Base-by-base conservation (phyloP, 306 rosid genomes). In the Psophocarpus tetragonolobus region DNA sequence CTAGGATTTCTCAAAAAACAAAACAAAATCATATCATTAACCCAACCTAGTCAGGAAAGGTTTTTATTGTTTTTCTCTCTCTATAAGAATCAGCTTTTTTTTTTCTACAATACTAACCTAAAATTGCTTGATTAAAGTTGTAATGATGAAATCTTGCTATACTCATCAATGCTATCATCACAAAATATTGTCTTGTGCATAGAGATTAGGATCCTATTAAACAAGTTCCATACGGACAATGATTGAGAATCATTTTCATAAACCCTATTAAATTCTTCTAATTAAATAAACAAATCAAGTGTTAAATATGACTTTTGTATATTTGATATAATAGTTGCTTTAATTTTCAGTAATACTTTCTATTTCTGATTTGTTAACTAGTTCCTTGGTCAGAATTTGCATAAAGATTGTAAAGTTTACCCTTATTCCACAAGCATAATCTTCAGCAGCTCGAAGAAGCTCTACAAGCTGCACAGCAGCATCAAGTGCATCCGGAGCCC, bases 401-500 rank as follows among this genome's bases (percentile, higher is more conserved):
- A 6, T 66, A 39, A 20, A 65, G 50, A 36, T 35, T 65, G 4
- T 84, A 83, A 60, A 77, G 76, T 87, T 87, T 86, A 92, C 97
- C 94, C 92, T 86, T 60, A 92, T 89, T 62, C 97, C 97, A 82
- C 88, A 81, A 42, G 96, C 96, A 85, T 89, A 92, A 76, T 92
- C 97, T 87, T 92, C 97, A 64, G 97, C 97, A 86, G 97, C 96
- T 61, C 96, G 93, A 80, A 92, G 97, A 29, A 92, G 97, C 62
- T 90, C 96, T 81, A 92, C 97, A 71, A 92, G 96, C 81, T 92
- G 97, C 33, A 90, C 96, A 62, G 96, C 92, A 30, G 97, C 97
- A 87, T 92, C 97, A 45, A 92, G 97, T 66, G 97, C 97, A 87
- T 92, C 97, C 1, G 97, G 97, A 78, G 97, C 97, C 97, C 97